These are phyloP conservation scores for Phytophthora nicotianae DNA, from an alignment of 352 stramenopile species.

Conservation along the genomic window DNA sequence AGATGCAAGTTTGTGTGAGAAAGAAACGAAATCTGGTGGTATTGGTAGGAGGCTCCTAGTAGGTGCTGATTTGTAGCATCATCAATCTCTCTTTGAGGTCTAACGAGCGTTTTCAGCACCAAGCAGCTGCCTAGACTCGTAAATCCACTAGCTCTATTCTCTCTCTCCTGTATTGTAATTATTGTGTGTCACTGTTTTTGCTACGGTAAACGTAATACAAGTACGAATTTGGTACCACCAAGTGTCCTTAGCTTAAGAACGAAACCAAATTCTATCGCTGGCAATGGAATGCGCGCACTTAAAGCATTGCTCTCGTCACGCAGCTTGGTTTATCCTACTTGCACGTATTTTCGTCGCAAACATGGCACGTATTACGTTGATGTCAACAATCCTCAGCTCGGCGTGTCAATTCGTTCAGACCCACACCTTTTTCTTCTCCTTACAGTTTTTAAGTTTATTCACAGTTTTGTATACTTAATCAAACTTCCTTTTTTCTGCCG, in stretches of 20 bases:
- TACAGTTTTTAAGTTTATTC: neutral
- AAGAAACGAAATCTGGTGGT: no score
- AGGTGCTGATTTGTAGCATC: no score
- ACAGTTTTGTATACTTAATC: conserved; percentile 8
- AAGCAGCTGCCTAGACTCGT: neutral
- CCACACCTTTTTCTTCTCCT: neutral
- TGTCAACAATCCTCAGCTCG: conserved; percentile 20
- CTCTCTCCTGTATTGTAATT: no score
- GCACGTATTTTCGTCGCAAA: neutral
- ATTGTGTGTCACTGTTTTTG: conserved; percentile 13
- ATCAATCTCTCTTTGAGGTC: no score
- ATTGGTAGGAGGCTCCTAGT: no score
- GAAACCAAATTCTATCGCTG: neutral
- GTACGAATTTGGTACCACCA: neutral
- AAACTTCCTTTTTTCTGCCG: neutral
- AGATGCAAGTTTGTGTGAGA: no score
- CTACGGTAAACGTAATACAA: conserved; percentile 4
- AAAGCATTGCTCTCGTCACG: neutral
- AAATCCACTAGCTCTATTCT: no score
- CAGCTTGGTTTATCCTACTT: conserved; percentile 9
- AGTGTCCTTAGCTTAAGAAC: neutral
- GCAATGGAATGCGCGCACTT: neutral
- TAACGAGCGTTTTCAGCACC: no score
- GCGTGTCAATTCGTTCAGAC: conserved; percentile 6
- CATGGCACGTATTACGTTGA: neutral